Evolutionary conservation across 2,329 filamentous ascomycete genomes (phyloP).

Genomic region (Knufia fluminis): DNA sequence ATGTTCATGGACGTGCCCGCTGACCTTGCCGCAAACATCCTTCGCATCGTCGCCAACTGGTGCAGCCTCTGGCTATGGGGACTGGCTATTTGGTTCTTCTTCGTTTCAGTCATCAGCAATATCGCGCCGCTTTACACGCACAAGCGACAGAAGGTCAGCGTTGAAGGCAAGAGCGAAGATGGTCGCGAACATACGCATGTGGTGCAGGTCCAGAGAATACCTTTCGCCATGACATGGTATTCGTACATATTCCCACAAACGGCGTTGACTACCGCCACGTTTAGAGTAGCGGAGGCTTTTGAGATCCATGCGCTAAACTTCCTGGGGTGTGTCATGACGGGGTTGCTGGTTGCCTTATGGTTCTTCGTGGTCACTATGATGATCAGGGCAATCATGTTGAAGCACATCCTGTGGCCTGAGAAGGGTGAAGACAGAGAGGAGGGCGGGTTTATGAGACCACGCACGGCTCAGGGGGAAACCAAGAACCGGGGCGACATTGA

Average conservation of each 20-base stretch:
- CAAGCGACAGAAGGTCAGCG: background rate
- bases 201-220: slow-evolving; percentile 40
- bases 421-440: slow-evolving; percentile 58
- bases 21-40: slow-evolving; percentile 44
- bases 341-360: slow-evolving; percentile 59
- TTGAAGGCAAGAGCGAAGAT: background rate
- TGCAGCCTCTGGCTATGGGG: slow-evolving; percentile 72
- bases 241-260: slow-evolving; percentile 77
- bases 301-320: slow-evolving; percentile 52
- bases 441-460: slow-evolving; percentile 41
- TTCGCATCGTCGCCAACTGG: slow-evolving; percentile 51
- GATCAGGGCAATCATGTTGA: slow-evolving; percentile 56
- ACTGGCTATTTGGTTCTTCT: slow-evolving; percentile 74
- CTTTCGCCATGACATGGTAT: slow-evolving; percentile 80
- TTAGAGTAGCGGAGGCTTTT: slow-evolving; percentile 58
- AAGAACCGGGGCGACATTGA: background rate
- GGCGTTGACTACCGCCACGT: slow-evolving; percentile 62
- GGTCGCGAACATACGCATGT: background rate
- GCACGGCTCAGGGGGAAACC: background rate
- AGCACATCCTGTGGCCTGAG: slow-evolving; percentile 67
- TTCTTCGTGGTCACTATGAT: slow-evolving; percentile 59
- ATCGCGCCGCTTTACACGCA: slow-evolving; percentile 12
- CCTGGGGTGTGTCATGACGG: slow-evolving; percentile 58
- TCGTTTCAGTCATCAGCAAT: slow-evolving; percentile 60
- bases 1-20: slow-evolving; percentile 49